Base-by-base conservation (phyloP, 495 filamentous ascomycete species). In the Apodospora peruviana region DNA sequence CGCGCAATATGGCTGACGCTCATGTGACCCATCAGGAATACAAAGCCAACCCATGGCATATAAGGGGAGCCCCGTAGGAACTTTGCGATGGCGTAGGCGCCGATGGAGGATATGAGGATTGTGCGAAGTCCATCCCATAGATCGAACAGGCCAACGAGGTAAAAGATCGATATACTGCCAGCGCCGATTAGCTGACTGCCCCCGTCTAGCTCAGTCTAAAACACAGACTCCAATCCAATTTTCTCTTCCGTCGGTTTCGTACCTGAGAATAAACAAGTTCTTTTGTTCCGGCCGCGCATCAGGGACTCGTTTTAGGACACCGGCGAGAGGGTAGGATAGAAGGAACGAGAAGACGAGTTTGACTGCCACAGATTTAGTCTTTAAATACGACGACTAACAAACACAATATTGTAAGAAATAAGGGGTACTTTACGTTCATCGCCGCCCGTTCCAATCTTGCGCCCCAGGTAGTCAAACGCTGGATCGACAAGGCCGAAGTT, bases 21-120 rank as follows among this genome's bases (percentile, higher is more conserved):
- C 87, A 98, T 88, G 66, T 97, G 91, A 50, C 86, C 83, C 94
- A 98, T 98, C 45, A 94, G 61, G 67, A 91, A 96, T 45, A 88
- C 77, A 67, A 98, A 97, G 39, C 82, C 90, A 37, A 96, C 80
- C 93, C 93, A 98, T 71, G 94, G 94, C 93, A 98, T 98, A 67
- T 90, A 87, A 3, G 89, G 88, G n/a, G 89, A 89, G 42, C 88
- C 76, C 45, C 69, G 70, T 17, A 97, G 71, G 62, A 86, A 93
- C 56, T 81, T 77, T 43, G 93, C 85, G 56, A 97, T 95, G 47
- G 76, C 71, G 64, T 97, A 97, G 24, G 88, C 79, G 29, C 80
- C 91, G 19, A 73, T 78, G 0, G 93, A 80, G 58, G 85, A 87
- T 57, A 94, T 82, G 27, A 88, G 60, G 17, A 98, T 66, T 1